These are phyloP conservation scores for Pichia manshurica DNA, from an alignment of 805 yeast species.

Conservation along the genomic window DNA sequence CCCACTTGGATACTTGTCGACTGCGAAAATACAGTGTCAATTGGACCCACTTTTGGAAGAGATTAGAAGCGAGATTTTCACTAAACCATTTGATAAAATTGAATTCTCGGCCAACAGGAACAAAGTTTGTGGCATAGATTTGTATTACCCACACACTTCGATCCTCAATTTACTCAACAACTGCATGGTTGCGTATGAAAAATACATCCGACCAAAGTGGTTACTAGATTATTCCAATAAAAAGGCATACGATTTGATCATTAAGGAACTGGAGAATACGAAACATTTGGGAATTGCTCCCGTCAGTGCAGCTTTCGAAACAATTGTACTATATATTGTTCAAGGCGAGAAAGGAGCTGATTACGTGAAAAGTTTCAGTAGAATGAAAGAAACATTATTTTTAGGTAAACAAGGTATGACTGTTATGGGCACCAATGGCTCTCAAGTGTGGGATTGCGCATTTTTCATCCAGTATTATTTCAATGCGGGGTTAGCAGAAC, in stretches of 20 bases:
- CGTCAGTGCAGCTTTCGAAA: conserved; percentile 78
- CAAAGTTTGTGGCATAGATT: conserved; percentile 83
- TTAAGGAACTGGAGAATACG: conserved; percentile 74
- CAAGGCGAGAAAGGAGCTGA: conserved; percentile 64
- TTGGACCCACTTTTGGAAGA: conserved; percentile 58
- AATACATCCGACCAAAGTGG: conserved; percentile 72
- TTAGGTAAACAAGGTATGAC: conserved; percentile 89
- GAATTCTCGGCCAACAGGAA: conserved; percentile 70
- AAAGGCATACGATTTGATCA: conserved; percentile 54
- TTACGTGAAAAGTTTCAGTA: conserved; percentile 47
- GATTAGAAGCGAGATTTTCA: conserved; percentile 77
- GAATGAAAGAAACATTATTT: conserved; percentile 73
- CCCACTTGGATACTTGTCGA: conserved; percentile 76
- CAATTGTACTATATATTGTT: conserved; percentile 62
- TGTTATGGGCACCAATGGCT: conserved; percentile 96
- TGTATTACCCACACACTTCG: conserved; percentile 87
- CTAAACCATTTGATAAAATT: conserved; percentile 54
- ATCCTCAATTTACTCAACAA: conserved; percentile 59
- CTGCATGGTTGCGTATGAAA: conserved; percentile 58
- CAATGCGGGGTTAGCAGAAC: conserved; percentile 69
- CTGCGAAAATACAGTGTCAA: conserved; percentile 49
- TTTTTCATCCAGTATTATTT: conserved; percentile 82
- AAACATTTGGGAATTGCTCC: conserved; percentile 88
- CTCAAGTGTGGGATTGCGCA: conserved; percentile 95
- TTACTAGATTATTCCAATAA: conserved; percentile 46